Evolutionary conservation across 345 rosid genomes (phyloP).

Genomic region (Rubroshorea leprosula): DNA sequence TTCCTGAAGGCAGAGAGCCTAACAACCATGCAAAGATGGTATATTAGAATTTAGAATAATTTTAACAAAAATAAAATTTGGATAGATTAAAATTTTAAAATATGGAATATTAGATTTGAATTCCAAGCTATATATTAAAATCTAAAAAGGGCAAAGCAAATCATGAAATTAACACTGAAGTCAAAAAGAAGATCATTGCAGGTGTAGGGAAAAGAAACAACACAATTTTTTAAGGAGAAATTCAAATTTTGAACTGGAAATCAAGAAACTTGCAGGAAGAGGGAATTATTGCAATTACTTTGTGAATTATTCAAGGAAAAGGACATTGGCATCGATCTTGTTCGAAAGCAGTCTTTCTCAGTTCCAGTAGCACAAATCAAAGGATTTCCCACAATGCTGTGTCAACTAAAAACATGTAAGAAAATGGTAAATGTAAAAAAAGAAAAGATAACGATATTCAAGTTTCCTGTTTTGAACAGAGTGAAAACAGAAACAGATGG

Average conservation of each 20-base stretch:
- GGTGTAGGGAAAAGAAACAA: neutral
- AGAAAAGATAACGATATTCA: neutral
- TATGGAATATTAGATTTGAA: no score
- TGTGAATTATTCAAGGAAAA: slow-evolving; percentile 40
- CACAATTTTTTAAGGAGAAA: neutral
- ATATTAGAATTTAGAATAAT: no score
- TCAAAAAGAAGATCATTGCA: slow-evolving; percentile 11
- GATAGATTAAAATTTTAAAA: no score
- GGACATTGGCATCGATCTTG: slow-evolving; percentile 42
- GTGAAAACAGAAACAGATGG: slow-evolving; percentile 7
- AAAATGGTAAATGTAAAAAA: slow-evolving; percentile 6
- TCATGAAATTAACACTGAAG: neutral
- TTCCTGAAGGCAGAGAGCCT: slow-evolving; percentile 47
- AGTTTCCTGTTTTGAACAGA: slow-evolving; percentile 6
- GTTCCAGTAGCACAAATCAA: slow-evolving; percentile 58
- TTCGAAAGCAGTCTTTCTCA: slow-evolving; percentile 59
- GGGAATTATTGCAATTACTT: slow-evolving; percentile 35
- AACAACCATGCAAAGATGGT: slow-evolving; percentile 14
- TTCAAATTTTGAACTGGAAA: slow-evolving; percentile 6
- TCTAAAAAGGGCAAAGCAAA: neutral
- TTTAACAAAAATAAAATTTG: no score
- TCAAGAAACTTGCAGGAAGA: slow-evolving; percentile 12
- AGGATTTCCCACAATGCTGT: slow-evolving; percentile 81
- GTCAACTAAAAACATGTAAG: slow-evolving; percentile 8
- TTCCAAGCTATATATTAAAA: no score